Evolutionary conservation across 331 rosid genomes (phyloP).

Genomic region (Prunus yedoensis): DNA sequence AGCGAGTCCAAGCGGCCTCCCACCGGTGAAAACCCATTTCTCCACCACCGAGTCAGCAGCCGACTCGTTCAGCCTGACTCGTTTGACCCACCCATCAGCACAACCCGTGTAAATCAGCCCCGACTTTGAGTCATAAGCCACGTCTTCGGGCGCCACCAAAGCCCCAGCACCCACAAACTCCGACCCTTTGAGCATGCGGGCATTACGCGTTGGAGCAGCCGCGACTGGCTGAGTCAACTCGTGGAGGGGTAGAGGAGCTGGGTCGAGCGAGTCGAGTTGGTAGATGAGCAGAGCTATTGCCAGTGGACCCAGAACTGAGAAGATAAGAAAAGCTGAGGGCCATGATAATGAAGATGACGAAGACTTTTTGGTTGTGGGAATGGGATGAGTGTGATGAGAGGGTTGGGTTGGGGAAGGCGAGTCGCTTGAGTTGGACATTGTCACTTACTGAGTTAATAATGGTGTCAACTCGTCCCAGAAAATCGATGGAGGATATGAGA

Average conservation of each 20-base stretch:
- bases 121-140: slow-evolving; percentile 43
- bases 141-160: slow-evolving; percentile 56
- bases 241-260: slow-evolving; percentile 41
- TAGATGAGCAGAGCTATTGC: slow-evolving; percentile 28
- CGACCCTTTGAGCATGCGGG: slow-evolving; percentile 29
- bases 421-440: neutral
- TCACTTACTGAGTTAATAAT: too few species aligned
- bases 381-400: neutral
- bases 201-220: slow-evolving; percentile 29
- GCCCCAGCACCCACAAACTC: slow-evolving; percentile 43
- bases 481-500: too few species aligned
- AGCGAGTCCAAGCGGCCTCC: slow-evolving; percentile 79
- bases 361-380: neutral
- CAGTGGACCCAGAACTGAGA: slow-evolving; percentile 19
- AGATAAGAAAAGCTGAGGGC: slow-evolving; percentile 10
- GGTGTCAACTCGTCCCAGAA: too few species aligned
- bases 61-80: slow-evolving; percentile 56
- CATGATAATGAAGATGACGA: slow-evolving; percentile 3
- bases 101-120: slow-evolving; percentile 73
- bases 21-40: slow-evolving; percentile 66
- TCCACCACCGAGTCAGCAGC: slow-evolving; percentile 49
- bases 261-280: slow-evolving; percentile 51
- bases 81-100: slow-evolving; percentile 75
- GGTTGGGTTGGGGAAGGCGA: neutral
- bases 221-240: slow-evolving; percentile 15